These are phyloP conservation scores for Kazachstania bromeliacearum DNA, from an alignment of 805 yeast species.

Conservation along the genomic window DNA sequence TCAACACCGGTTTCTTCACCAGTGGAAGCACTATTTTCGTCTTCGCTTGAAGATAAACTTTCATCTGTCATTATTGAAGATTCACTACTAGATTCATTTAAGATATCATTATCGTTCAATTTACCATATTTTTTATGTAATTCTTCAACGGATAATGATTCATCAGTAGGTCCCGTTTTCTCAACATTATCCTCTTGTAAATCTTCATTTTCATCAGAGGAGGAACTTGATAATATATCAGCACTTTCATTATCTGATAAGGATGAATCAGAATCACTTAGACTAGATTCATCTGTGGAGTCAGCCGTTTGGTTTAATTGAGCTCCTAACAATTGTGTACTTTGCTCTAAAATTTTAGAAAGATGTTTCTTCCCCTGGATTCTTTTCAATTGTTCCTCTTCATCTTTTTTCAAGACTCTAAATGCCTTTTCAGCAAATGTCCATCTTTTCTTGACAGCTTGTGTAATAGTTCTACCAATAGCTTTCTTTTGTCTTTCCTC, in stretches of 20 bases:
- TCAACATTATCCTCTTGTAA: slow-evolving; percentile 13
- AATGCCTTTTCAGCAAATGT: slow-evolving; percentile 75
- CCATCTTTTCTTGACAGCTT: slow-evolving; percentile 88
- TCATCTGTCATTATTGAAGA: slow-evolving; percentile 15
- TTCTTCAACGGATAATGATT: slow-evolving; percentile 35
- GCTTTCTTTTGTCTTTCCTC: slow-evolving; percentile 59
- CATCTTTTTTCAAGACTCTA: slow-evolving; percentile 61
- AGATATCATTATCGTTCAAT: slow-evolving; percentile 4
- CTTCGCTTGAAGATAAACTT: slow-evolving; percentile 3
- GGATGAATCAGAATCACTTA: slow-evolving; percentile 12
- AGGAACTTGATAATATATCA: slow-evolving; percentile 11
- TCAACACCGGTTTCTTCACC: slow-evolving; percentile 26
- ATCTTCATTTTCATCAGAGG: slow-evolving; percentile 9
- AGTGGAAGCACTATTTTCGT: slow-evolving; percentile 10
- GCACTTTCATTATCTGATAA: slow-evolving; percentile 5
- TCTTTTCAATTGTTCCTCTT: slow-evolving; percentile 69
- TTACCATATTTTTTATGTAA: slow-evolving; percentile 36
- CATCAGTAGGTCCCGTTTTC: slow-evolving; percentile 6
- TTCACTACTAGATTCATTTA: slow-evolving; percentile 6
- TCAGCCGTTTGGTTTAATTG: slow-evolving; percentile 43
- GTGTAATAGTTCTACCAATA: slow-evolving; percentile 72
- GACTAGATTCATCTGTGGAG: slow-evolving; percentile 7
- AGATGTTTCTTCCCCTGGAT: slow-evolving; percentile 79
- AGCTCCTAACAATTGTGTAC: slow-evolving; percentile 82
- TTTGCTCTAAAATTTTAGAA: slow-evolving; percentile 79